Base-by-base conservation (phyloP, 2,329 filamentous ascomycete species). In the Trichophyton verrucosum region DNA sequence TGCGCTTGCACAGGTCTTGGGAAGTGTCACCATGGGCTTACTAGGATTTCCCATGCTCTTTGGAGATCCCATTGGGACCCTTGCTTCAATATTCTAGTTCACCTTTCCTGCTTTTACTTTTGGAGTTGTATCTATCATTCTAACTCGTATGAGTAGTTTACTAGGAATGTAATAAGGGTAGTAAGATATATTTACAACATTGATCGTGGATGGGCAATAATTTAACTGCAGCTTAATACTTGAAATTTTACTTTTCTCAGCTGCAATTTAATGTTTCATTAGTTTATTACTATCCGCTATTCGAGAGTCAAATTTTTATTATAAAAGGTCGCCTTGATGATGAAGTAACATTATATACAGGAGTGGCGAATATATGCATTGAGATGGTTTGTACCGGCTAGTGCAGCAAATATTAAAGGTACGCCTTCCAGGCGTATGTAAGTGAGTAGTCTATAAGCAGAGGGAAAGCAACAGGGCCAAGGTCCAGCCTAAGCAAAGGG, bases 21-120 rank as follows among this genome's bases (percentile, higher is more conserved):
- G 57, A n/a, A 59, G 57, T 36, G 57, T 59, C 20, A 49, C 57
- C 2, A 59, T 59, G 57, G 57, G 57, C 13, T 30, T 59, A 30
- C n/a, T 59, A n/a, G 57, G 57, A n/a, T 59, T 59, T 24, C 57
- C 57, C 15, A 59, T 59, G 57, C 42, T 59, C 17, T 49, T 59
- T 30, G 57, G 57, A 38, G 57, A 59, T 33, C 57, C 57, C 6
- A 47, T 59, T 9, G 57, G 57, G 17, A 59, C 40, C 7, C 27
- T 59, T 22, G 36, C 57, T 20, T 57, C 55, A n/a, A 57, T 57
- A 6, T 57, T 57, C 15, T 55, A 33, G 20, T 11, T 13, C 5
- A 17, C 11, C 3, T 55, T 36, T 36, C 8, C 33, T n/a, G 9
- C 15, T 38, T 24, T 24, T 36, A 11, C 20, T 55, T 6, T 55